Conservation (phyloP, 495 filamentous ascomycete genomes). For the Penicillium roqueforti region DNA sequence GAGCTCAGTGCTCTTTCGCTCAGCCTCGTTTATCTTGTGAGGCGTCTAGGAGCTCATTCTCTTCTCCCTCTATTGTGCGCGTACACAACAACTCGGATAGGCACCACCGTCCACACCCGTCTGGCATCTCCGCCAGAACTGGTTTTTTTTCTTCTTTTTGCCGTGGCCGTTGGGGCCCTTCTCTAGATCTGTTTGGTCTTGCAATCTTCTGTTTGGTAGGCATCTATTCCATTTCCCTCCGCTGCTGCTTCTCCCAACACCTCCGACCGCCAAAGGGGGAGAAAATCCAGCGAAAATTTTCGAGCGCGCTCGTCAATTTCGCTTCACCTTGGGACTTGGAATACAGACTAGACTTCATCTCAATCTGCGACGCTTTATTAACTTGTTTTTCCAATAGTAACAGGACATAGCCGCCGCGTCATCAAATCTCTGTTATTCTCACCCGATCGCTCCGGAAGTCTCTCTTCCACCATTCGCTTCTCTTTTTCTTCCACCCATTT, state of each 20-base stretch:
- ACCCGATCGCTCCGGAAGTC: constrained; percentile 33
- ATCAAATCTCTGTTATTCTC: constrained; percentile 27
- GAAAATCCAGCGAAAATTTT: constrained; percentile 14
- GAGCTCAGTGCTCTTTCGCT: constrained; percentile 1
- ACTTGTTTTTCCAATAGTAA: constrained; percentile 12
- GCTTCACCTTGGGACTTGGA: constrained; percentile 10
- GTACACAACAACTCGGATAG: constrained; percentile 11
- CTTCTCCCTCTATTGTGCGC: not conserved
- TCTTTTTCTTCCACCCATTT: constrained; percentile 25
- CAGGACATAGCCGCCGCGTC: constrained; percentile 41
- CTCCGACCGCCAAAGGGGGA: constrained; percentile 4
- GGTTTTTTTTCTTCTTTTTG: not conserved
- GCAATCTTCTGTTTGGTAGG: constrained; percentile 24
- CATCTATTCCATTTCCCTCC: not conserved
- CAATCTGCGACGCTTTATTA: constrained; percentile 14
- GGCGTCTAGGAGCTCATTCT: constrained; percentile 5
- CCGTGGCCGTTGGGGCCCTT: constrained; percentile 28
- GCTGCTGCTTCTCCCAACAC: not conserved
- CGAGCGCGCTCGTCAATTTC: constrained; percentile 29
- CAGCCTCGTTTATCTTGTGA: constrained; percentile 1
- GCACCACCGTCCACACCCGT: constrained; percentile 7
- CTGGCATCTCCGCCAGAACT: constrained; percentile 31
- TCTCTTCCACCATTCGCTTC: constrained; percentile 28
- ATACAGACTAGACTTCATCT: constrained; percentile 13
- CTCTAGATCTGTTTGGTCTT: constrained; percentile 23